These are phyloP conservation scores for Colletotrichum somersetense DNA, from an alignment of 2,329 filamentous ascomycete species.

Conservation along the genomic window DNA sequence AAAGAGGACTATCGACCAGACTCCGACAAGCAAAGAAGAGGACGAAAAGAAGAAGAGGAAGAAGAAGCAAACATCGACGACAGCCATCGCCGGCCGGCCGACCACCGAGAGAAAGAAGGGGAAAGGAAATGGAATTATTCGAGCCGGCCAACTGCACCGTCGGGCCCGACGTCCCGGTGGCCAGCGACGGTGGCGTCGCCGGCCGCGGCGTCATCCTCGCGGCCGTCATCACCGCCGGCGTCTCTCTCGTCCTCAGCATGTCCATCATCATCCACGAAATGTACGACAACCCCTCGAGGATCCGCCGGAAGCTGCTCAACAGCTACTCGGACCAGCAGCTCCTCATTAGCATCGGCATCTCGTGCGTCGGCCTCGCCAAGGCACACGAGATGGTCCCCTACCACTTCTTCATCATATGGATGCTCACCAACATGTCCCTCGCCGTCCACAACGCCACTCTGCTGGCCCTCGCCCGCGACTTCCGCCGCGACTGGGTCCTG, in stretches of 20 bases:
- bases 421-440: slow-evolving; percentile 73
- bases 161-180: slow-evolving; percentile 53
- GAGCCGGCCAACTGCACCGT: slow-evolving; percentile 24
- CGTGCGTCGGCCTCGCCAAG: slow-evolving; percentile 72
- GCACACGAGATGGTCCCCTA: slow-evolving; percentile 71
- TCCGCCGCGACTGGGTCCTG: slow-evolving; percentile 75
- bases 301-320: slow-evolving; percentile 73
- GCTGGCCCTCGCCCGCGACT: slow-evolving; percentile 74
- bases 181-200: slow-evolving; percentile 69
- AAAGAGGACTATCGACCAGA: neutral
- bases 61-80: neutral
- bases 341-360: slow-evolving; percentile 76
- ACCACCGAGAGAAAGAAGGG: neutral
- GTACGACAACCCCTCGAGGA: slow-evolving; percentile 61
- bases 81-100: neutral
- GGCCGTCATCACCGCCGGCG: slow-evolving; percentile 73
- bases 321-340: slow-evolving; percentile 78
- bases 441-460: slow-evolving; percentile 75
- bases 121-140: slow-evolving; percentile 20
- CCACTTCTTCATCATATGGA: slow-evolving; percentile 80
- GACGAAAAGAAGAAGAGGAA: too few relatives aligned
- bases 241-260: slow-evolving; percentile 67
- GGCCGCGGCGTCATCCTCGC: slow-evolving; percentile 72
- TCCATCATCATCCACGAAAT: slow-evolving; percentile 69
- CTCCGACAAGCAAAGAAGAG: too few relatives aligned